phyloP scores from a whole-genome alignment of 2,329 filamentous ascomycete genomes.

The Elsinoe fawcettii region DNA sequence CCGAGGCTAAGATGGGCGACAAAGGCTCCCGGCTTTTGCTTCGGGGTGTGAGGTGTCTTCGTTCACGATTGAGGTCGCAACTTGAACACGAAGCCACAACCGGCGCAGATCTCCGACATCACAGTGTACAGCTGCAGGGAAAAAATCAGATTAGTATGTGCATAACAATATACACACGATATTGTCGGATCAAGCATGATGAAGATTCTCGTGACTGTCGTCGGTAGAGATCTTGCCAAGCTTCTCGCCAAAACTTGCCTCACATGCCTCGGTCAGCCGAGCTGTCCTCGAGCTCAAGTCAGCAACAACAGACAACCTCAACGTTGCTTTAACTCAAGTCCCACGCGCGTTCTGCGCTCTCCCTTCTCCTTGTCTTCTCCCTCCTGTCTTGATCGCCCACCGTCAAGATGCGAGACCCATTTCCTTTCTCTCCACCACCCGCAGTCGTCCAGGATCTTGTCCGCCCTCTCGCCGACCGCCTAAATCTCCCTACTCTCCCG shows the following conservation, averaged over 20 bases:
- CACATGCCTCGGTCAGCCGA: background rate
- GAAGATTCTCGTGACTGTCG: background rate
- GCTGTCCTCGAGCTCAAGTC: background rate
- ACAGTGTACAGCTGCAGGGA: too few species aligned
- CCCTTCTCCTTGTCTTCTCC: background rate
- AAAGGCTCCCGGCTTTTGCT: too few species aligned
- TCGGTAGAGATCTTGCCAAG: background rate
- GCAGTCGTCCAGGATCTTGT: slow-evolving; percentile 48
- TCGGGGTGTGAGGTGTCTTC: too few species aligned
- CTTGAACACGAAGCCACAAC: too few species aligned
- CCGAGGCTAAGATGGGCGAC: too few species aligned
- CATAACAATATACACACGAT: too few species aligned
- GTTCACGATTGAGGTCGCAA: too few species aligned
- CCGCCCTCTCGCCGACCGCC: slow-evolving; percentile 56
- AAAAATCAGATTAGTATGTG: too few species aligned
- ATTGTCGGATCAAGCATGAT: background rate
- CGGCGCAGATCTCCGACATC: too few species aligned
- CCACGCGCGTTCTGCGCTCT: background rate
- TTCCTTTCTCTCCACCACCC: slow-evolving; percentile 51
- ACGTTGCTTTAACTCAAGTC: background rate
- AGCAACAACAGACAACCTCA: background rate
- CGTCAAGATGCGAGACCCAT: slow-evolving; percentile 61
- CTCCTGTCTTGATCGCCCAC: background rate
- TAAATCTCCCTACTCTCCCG: slow-evolving; percentile 59
- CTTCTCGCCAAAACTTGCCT: background rate